Base-by-base conservation (phyloP, 179 eudicot species). In the Amaranthus tricolor region DNA sequence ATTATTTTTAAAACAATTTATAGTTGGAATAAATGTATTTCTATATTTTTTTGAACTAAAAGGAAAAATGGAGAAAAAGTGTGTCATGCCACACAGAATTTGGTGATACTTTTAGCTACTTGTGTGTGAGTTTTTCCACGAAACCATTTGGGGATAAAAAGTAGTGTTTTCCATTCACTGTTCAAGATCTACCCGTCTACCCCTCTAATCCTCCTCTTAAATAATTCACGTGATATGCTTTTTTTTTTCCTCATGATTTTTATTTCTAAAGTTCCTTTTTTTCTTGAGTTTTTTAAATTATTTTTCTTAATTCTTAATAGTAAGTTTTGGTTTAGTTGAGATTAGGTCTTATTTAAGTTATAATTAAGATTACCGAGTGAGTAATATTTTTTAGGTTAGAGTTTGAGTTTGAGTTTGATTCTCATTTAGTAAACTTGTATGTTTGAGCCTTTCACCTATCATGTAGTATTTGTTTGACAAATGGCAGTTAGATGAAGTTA, bases 141-240 rank as follows among this genome's bases (percentile, higher is more conserved):
- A 75, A 71, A 71, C 50, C 49, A 80, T 71, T 57, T 63, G 59
- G 73, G 50, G 49, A 57, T 20, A 50, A 79, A 74, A 68, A 59
- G 70, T 79, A 74, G 56, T 74, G 71, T 69, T 70, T 70, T 79
- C 71, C 6, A 15, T 49, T 79, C 70, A 69, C 50, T 80, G 13
- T 65, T 48, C 68, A 72, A 49, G 78, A 71, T 71, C 78, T 56
- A 31, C 40, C 40, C 1, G 40, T 71, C 78, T 56, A 66, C 68
- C 21, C 69, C 69, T 51, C 72, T 75, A 44, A 10, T 66, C 59
- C 10, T 47, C 52, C 70, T 31, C 56, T 49, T 54, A 54, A 16
- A 54, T 43, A 45, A 9, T 76, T 81, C 77, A 76, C 71, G 77
- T 81, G 83, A 61, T 5, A 67, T 73, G 68, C 71, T 68, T 73